Evolutionary conservation across 1,139 yeast species (phyloP).

Genomic region (Saccharomyces pastorianus): DNA sequence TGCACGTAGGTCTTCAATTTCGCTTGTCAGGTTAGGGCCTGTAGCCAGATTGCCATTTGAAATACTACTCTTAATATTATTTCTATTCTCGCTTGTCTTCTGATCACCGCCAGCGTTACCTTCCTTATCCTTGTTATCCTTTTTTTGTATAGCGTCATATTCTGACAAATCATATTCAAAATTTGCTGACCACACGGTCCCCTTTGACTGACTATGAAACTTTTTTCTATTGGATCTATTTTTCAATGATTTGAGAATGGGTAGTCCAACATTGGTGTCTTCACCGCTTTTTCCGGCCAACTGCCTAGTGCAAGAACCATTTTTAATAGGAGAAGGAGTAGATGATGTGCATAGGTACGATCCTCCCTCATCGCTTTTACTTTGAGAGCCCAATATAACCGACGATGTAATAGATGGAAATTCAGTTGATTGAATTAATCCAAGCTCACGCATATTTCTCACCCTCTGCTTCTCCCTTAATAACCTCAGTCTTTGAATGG

Average conservation of each 20-base stretch:
- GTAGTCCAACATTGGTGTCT: not conserved
- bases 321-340: conserved; percentile 21
- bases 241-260: not conserved
- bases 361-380: not conserved
- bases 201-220: conserved; percentile 6
- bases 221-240: conserved; percentile 4
- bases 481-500: conserved; percentile 26
- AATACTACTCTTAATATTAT: not conserved
- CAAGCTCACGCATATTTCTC: conserved; percentile 9
- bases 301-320: not conserved
- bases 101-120: not conserved
- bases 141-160: conserved; percentile 8
- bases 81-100: not conserved
- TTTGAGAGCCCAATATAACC: not conserved
- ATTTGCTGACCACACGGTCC: conserved; percentile 27
- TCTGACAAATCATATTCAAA: conserved; percentile 26
- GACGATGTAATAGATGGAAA: not conserved
- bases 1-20: not conserved
- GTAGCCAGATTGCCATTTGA: not conserved
- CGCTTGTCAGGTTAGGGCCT: not conserved
- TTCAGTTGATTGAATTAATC: conserved; percentile 1
- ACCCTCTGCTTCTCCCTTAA: conserved; percentile 23
- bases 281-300: not conserved
- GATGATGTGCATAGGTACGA: conserved; percentile 10
- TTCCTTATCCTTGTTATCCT: not conserved